Conservation (phyloP, 805 yeast species). For the Candida dajiaensis region DNA sequence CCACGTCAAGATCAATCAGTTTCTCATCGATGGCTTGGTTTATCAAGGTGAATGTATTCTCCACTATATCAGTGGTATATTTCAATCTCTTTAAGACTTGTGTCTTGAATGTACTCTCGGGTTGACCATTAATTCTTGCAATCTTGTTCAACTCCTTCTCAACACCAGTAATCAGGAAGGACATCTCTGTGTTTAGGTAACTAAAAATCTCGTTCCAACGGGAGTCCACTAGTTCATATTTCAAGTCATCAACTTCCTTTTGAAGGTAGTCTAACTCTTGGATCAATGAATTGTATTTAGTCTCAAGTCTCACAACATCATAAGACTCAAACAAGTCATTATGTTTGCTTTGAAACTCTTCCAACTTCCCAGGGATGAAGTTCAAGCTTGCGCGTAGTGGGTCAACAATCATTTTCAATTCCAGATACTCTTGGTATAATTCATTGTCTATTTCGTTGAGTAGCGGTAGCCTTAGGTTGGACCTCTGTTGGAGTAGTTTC, state of each 20-base stretch:
- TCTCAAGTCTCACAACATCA: conserved; percentile 26
- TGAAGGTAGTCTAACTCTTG: conserved; percentile 37
- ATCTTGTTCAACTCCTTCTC: conserved; percentile 23
- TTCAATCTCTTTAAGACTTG: conserved; percentile 28
- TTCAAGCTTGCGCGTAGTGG: conserved; percentile 49
- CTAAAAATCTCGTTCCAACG: conserved; percentile 53
- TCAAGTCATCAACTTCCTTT: conserved; percentile 35
- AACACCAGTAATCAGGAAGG: conserved; percentile 22
- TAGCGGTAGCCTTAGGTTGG: conserved; percentile 33
- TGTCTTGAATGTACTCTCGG: conserved; percentile 12
- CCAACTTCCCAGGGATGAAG: conserved; percentile 43
- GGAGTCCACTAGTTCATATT: conserved; percentile 41
- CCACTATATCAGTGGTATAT: conserved; percentile 33
- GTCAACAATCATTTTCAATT: conserved; percentile 35
- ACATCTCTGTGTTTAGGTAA: conserved; percentile 38
- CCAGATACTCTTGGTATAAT: conserved; percentile 36
- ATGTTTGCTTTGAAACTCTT: conserved; percentile 34
- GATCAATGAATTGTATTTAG: conserved; percentile 34
- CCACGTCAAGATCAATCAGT: conserved; percentile 31
- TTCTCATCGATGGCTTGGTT: conserved; percentile 37
- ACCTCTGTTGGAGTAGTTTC: conserved; percentile 25
- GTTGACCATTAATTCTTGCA: conserved; percentile 17
- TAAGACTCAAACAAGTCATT: conserved; percentile 9
- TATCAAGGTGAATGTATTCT: conserved; percentile 32
- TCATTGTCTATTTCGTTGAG: conserved; percentile 33